Evolutionary conservation across 2,329 filamentous ascomycete genomes (phyloP).

Genomic region (Tolypocladium guangdongense): DNA sequence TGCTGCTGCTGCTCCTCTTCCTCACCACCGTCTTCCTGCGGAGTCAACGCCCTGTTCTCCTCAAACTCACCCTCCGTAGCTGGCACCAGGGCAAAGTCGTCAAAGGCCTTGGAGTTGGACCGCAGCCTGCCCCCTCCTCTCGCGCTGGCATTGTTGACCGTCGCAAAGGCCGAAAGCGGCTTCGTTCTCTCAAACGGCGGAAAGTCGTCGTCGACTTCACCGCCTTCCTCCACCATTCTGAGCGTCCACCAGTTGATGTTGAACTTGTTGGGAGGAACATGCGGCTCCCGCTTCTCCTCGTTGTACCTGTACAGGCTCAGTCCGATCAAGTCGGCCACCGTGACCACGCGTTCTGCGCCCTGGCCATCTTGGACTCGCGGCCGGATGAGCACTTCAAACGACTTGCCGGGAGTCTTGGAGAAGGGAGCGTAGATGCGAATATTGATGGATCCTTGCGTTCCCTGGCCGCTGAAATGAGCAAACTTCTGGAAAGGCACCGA

Average conservation of each 20-base stretch:
- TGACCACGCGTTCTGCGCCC: constrained; percentile 48
- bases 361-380: constrained; percentile 59
- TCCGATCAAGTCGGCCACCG: constrained; percentile 72
- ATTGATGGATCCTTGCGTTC: constrained; percentile 63
- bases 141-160: constrained; percentile 72
- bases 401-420: constrained; percentile 51
- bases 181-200: constrained; percentile 66
- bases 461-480: constrained; percentile 65
- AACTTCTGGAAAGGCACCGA: constrained; percentile 67
- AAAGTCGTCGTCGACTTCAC: constrained; percentile 78
- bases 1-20: constrained; percentile 24
- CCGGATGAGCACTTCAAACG: constrained; percentile 61
- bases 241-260: constrained; percentile 78
- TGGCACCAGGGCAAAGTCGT: constrained; percentile 71
- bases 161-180: constrained; percentile 67
- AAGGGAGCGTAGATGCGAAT: constrained; percentile 70
- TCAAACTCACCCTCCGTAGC: constrained; percentile 57
- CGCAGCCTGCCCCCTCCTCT: constrained; percentile 46
- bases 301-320: constrained; percentile 68
- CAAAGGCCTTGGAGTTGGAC: constrained; percentile 65
- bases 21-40: constrained; percentile 52
- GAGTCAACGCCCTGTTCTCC: constrained; percentile 59
- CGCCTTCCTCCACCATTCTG: constrained; percentile 74
- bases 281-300: constrained; percentile 63
- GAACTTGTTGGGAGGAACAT: constrained; percentile 51